A percentile compares a stretch with the other conserved stretches of the same genome.
phyloP scores from a whole-genome alignment of 192 early-diverging fungal genomes.

The Podila epigama region DNA sequence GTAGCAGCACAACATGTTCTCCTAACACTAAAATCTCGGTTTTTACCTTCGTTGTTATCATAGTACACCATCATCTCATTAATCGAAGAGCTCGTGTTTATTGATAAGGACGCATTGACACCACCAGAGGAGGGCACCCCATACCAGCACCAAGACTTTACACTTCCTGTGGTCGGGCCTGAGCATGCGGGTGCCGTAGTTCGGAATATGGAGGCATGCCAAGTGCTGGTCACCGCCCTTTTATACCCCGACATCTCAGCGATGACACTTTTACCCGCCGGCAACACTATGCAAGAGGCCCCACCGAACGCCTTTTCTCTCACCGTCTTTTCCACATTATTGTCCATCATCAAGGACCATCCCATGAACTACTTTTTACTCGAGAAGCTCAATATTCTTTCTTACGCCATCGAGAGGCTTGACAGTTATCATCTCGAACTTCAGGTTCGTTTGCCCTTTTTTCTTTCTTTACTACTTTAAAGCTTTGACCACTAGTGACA shows the following conservation, averaged over 20 bases:
- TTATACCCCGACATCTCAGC: constrained; percentile 50
- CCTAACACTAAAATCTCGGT: too few species aligned
- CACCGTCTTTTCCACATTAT: constrained; percentile 38
- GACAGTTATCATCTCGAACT: constrained; percentile 52
- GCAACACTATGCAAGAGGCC: constrained; percentile 13
- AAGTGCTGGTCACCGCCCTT: constrained; percentile 50
- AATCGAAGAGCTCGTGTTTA: constrained; percentile 56
- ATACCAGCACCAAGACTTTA: constrained; percentile 65
- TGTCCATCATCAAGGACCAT: constrained; percentile 56
- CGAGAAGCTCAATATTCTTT: constrained; percentile 54
- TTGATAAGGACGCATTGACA: constrained; percentile 52
- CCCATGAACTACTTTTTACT: constrained; percentile 67
- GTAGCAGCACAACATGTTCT: too few species aligned
- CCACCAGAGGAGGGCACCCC: constrained; percentile 55
- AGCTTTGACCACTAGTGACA: neutral
- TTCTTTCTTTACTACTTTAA: neutral
- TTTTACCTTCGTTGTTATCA: neutral
- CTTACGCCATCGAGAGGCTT: constrained; percentile 61
- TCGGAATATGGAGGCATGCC: constrained; percentile 58
- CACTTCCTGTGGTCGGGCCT: constrained; percentile 46
- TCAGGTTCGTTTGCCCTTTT: constrained; percentile 40
- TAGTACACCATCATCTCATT: constrained; percentile 54
- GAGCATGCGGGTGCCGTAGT: constrained; percentile 57
- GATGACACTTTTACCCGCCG: constrained; percentile 26
- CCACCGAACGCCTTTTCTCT: constrained; percentile 40